A percentile compares a stretch with the other conserved stretches of the same genome.
These are phyloP conservation scores for Citrus unshiu DNA, from an alignment of 345 rosid species.

Conservation along the genomic window DNA sequence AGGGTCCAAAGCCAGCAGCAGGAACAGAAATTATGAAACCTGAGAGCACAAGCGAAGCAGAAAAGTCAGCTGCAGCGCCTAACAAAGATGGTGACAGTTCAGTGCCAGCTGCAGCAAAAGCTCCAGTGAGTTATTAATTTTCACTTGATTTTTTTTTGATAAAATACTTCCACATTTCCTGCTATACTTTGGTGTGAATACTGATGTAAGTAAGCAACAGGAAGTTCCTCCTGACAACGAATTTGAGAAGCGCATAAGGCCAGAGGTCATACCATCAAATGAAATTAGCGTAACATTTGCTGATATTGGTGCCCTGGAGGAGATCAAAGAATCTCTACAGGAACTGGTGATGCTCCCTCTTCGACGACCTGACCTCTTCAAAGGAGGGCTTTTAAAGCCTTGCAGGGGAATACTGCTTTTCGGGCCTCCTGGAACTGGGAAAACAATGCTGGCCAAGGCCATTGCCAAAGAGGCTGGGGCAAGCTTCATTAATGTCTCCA, in stretches of 20 bases:
- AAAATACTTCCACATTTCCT: background rate
- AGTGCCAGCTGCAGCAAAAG: conserved; percentile 35
- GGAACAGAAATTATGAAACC: conserved; percentile 33
- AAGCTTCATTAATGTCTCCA: conserved; percentile 90
- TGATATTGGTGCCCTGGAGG: conserved; percentile 89
- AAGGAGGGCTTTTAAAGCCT: conserved; percentile 84
- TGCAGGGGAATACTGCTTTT: conserved; percentile 95
- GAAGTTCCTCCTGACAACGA: conserved; percentile 85
- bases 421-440: conserved; percentile 98
- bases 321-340: conserved; percentile 84
- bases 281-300: conserved; percentile 70
- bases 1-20: conserved; percentile 31
- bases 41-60: conserved; percentile 43
- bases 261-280: conserved; percentile 84
- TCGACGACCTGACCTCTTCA: conserved; percentile 83
- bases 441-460: conserved; percentile 98
- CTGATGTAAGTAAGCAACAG: conserved; percentile 22
- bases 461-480: conserved; percentile 95
- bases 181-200: background rate
- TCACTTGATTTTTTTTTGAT: background rate
- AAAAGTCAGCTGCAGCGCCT: conserved; percentile 30
- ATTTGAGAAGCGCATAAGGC: conserved; percentile 95
- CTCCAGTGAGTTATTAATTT: conserved; percentile 32
- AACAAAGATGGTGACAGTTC: conserved; percentile 37
- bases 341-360: conserved; percentile 98